Conservation (phyloP, 192 early-diverging fungal genomes). For the Coemansia sp. region DNA sequence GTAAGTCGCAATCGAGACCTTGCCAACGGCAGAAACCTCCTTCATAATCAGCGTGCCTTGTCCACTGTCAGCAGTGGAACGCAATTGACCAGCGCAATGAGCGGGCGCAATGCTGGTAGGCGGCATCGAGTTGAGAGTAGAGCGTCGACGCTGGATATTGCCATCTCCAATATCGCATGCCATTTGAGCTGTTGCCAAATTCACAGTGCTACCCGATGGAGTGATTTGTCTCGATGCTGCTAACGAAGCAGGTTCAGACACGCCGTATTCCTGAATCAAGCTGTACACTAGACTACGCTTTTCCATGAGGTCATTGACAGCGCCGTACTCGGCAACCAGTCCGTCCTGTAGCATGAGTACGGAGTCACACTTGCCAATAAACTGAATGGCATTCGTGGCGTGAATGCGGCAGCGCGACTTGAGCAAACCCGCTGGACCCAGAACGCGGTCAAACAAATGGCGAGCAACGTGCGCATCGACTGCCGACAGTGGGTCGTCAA, state of each 20-base stretch:
- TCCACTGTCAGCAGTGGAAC: slow-evolving; percentile 1
- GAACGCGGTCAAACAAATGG: slow-evolving; percentile 84
- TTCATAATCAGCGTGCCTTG: slow-evolving; percentile 62
- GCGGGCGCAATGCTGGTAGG: slow-evolving; percentile 58
- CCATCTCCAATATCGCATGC: neutral
- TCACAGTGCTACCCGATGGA: neutral
- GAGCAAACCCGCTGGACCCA: slow-evolving; percentile 86
- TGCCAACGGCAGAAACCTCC: slow-evolving; percentile 81
- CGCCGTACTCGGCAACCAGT: slow-evolving; percentile 66
- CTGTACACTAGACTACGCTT: slow-evolving; percentile 62
- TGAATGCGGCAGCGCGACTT: slow-evolving; percentile 77
- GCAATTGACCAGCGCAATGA: slow-evolving; percentile 20
- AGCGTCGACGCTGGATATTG: slow-evolving; percentile 21
- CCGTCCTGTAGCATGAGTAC: slow-evolving; percentile 81
- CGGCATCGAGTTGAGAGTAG: slow-evolving; percentile 54
- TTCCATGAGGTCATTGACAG: slow-evolving; percentile 67
- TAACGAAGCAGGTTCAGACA: slow-evolving; percentile 7
- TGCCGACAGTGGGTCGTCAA: slow-evolving; percentile 63
- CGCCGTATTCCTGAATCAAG: slow-evolving; percentile 77
- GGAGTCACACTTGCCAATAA: slow-evolving; percentile 66
- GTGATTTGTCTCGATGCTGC: slow-evolving; percentile 8
- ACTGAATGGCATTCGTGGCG: slow-evolving; percentile 83
- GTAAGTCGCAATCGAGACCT: slow-evolving; percentile 75
- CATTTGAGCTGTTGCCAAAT: neutral
- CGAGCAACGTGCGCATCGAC: slow-evolving; percentile 78